A percentile compares a stretch with the other conserved stretches of the same genome.
Conservation (phyloP, 371 early-diverging fungal genomes). For the Zychaea mexicana region DNA sequence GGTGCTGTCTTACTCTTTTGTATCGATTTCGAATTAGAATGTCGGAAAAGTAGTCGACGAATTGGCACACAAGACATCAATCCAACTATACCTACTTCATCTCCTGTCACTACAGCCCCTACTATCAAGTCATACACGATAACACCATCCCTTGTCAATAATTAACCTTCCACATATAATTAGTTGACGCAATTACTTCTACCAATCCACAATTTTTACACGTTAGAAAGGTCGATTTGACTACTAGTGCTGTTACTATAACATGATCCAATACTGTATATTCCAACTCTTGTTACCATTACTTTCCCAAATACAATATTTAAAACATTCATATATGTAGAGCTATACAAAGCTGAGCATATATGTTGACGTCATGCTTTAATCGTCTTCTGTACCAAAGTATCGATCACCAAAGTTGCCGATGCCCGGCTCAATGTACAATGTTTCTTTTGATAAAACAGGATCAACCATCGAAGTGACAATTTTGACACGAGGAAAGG, state of each 20-base stretch:
- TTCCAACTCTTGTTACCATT: too few relatives aligned
- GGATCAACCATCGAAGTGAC: constrained; percentile 81
- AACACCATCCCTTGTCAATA: too few relatives aligned
- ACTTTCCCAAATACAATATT: too few relatives aligned
- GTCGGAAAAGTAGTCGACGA: constrained; percentile 19
- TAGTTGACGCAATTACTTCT: too few relatives aligned
- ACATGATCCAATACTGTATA: too few relatives aligned
- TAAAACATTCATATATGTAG: too few relatives aligned
- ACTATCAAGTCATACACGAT: too few relatives aligned
- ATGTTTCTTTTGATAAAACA: constrained; percentile 58
- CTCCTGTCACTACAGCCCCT: background rate
- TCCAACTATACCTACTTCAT: background rate
- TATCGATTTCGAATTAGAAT: constrained; percentile 34
- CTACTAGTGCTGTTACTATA: too few relatives aligned
- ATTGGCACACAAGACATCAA: constrained; percentile 21
- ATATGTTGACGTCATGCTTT: background rate
- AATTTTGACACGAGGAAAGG: constrained; percentile 83
- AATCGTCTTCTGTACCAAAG: constrained; percentile 46
- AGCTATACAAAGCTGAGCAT: background rate
- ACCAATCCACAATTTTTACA: too few relatives aligned
- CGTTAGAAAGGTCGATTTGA: too few relatives aligned
- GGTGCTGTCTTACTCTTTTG: constrained; percentile 15
- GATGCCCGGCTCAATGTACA: constrained; percentile 82
- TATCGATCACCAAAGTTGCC: constrained; percentile 84
- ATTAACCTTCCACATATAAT: too few relatives aligned